Conservation (phyloP, 2,329 filamentous ascomycete genomes). For the Balansia obtecta region DNA sequence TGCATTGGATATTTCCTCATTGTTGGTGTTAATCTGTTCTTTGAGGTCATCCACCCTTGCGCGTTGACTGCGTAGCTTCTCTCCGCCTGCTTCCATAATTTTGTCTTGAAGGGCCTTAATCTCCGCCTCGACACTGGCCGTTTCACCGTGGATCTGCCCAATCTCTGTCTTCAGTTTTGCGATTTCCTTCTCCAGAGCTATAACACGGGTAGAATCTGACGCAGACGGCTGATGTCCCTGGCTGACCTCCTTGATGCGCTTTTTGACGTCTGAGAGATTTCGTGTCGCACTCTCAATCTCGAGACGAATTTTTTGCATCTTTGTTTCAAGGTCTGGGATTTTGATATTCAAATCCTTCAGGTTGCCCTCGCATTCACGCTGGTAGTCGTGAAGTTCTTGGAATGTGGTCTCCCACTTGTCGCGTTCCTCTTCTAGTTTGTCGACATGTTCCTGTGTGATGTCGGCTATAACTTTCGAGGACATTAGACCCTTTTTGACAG, state of each 20-base stretch:
- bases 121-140: slow-evolving; percentile 80
- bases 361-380: slow-evolving; percentile 63
- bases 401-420: slow-evolving; percentile 77
- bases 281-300: slow-evolving; percentile 79
- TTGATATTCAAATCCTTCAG: slow-evolving; percentile 62
- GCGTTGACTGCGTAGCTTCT: slow-evolving; percentile 81
- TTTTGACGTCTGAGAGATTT: slow-evolving; percentile 73
- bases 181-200: slow-evolving; percentile 66
- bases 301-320: slow-evolving; percentile 79
- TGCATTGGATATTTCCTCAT: slow-evolving; percentile 71
- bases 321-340: slow-evolving; percentile 76
- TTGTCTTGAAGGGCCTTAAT: slow-evolving; percentile 89
- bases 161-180: slow-evolving; percentile 64
- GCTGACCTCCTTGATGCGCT: slow-evolving; percentile 72
- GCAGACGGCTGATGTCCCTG: slow-evolving; percentile 72
- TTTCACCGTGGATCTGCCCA: slow-evolving; percentile 68
- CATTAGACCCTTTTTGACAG: slow-evolving; percentile 87
- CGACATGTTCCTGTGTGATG: slow-evolving; percentile 75
- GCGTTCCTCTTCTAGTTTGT: slow-evolving; percentile 75
- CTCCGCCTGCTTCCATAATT: slow-evolving; percentile 96
- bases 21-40: slow-evolving; percentile 68
- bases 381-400: slow-evolving; percentile 71
- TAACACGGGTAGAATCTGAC: slow-evolving; percentile 63
- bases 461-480: slow-evolving; percentile 89
- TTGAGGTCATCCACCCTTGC: slow-evolving; percentile 83